A percentile compares a stretch with the other conserved stretches of the same genome.
Evolutionary conservation across 192 early-diverging fungal species (phyloP).

Genomic region (Entomortierella lignicola): DNA sequence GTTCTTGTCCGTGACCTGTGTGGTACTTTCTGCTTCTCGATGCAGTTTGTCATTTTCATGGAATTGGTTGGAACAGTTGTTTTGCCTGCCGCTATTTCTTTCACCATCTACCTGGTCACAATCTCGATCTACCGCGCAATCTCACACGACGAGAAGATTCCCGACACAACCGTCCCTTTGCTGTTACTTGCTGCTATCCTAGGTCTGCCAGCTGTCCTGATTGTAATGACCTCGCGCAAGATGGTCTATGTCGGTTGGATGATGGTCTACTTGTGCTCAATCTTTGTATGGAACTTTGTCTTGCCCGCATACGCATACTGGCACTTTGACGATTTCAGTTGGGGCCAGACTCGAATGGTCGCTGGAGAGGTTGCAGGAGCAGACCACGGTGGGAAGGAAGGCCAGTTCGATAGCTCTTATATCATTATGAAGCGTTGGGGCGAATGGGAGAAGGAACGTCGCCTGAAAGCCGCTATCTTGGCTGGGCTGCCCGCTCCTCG

Average conservation of each 20-base stretch:
- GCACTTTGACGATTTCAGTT: slow-evolving; percentile 92
- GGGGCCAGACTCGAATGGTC: slow-evolving; percentile 81
- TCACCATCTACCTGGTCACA: slow-evolving; percentile 83
- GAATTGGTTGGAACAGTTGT: slow-evolving; percentile 93
- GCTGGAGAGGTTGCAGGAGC: slow-evolving; percentile 68
- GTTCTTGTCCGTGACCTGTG: slow-evolving; percentile 84
- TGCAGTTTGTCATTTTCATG: slow-evolving; percentile 97
- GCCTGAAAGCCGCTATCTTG: slow-evolving; percentile 57
- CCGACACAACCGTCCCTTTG: slow-evolving; percentile 66
- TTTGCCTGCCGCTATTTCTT: slow-evolving; percentile 89
- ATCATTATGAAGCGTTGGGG: slow-evolving; percentile 81
- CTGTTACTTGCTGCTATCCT: slow-evolving; percentile 80
- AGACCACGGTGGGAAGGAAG: slow-evolving; percentile 67
- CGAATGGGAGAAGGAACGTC: slow-evolving; percentile 67
- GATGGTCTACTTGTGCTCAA: slow-evolving; percentile 77
- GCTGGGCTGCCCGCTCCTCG: slow-evolving; percentile 56
- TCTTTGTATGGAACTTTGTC: slow-evolving; percentile 86
- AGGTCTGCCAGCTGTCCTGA: slow-evolving; percentile 90
- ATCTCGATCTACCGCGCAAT: slow-evolving; percentile 43
- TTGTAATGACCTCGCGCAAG: slow-evolving; percentile 89
- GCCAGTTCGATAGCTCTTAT: slow-evolving; percentile 72
- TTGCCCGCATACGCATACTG: slow-evolving; percentile 86
- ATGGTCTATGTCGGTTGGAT: slow-evolving; percentile 94
- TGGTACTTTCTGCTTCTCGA: slow-evolving; percentile 89
- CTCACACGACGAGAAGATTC: slow-evolving; percentile 20